These are phyloP conservation scores for Ophiobolus disseminans DNA, from an alignment of 2,329 filamentous ascomycete species.

Conservation along the genomic window DNA sequence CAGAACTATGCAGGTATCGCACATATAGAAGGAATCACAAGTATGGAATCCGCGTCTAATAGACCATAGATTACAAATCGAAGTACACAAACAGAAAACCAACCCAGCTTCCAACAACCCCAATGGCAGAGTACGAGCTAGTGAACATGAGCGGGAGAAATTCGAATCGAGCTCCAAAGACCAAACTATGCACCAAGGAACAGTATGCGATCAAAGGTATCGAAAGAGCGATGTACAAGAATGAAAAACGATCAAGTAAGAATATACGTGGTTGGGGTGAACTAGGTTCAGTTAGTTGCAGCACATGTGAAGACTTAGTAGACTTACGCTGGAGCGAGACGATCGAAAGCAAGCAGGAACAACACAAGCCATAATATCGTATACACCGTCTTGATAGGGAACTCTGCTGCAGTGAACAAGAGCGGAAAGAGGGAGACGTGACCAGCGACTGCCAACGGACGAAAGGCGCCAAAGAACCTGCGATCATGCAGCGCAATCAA, in stretches of 20 bases:
- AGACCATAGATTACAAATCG: conserved; percentile 29
- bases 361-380: conserved; percentile 89
- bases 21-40: no score
- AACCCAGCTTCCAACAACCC: conserved; percentile 95
- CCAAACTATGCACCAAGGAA: conserved; percentile 79
- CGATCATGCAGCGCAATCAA: conserved; percentile 89
- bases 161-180: conserved; percentile 83
- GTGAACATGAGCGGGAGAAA: conserved; percentile 97
- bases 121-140: conserved; percentile 90
- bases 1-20: no score
- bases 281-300: conserved; percentile 39
- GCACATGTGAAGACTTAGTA: background rate
- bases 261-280: conserved; percentile 82
- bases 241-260: conserved; percentile 86
- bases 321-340: conserved; percentile 76
- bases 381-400: conserved; percentile 91
- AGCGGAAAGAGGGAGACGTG: conserved; percentile 96
- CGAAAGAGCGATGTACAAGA: conserved; percentile 86
- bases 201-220: conserved; percentile 91
- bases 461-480: conserved; percentile 88
- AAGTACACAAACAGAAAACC: conserved; percentile 95
- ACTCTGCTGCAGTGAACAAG: conserved; percentile 89
- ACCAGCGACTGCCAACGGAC: conserved; percentile 88
- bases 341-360: conserved; percentile 86
- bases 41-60: background rate